phyloP scores from a whole-genome alignment of 768 basidiomycete species.

The Leucosporidium scottii region DNA sequence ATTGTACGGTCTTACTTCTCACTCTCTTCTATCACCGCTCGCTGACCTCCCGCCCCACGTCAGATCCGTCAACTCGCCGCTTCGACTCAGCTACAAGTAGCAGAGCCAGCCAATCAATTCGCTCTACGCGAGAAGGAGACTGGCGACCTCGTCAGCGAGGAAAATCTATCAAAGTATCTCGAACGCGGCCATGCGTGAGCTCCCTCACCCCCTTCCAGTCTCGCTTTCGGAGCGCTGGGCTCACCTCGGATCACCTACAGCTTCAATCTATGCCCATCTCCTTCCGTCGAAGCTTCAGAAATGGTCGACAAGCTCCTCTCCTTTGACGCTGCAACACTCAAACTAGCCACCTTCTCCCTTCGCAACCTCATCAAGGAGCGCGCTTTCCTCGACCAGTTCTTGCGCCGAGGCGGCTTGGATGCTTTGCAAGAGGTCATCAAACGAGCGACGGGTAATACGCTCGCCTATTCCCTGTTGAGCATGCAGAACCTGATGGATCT shows the following conservation, averaged over 20 bases:
- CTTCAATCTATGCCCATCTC: slow-evolving; percentile 69
- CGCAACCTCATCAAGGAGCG: slow-evolving; percentile 59
- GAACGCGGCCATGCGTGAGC: slow-evolving; percentile 40
- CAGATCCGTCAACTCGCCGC: slow-evolving; percentile 23
- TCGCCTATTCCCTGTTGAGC: slow-evolving; percentile 77
- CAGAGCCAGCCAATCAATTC: slow-evolving; percentile 63
- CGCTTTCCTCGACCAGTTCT: slow-evolving; percentile 70
- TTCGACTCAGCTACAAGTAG: slow-evolving; percentile 53
- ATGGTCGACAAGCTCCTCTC: slow-evolving; percentile 61
- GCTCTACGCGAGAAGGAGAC: slow-evolving; percentile 68
- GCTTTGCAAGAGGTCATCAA: slow-evolving; percentile 66
- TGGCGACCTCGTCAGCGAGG: slow-evolving; percentile 79
- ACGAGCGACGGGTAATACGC: slow-evolving; percentile 65
- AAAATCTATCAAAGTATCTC: slow-evolving; percentile 75
- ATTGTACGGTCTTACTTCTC: slow-evolving; percentile 2
- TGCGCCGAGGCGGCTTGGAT: slow-evolving; percentile 61
- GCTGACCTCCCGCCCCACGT: not conserved
- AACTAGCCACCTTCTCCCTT: slow-evolving; percentile 64
- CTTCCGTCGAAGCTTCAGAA: slow-evolving; percentile 69
- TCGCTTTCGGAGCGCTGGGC: not conserved
- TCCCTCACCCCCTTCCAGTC: not conserved
- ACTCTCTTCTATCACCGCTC: not conserved
- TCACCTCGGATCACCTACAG: not conserved
- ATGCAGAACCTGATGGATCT: slow-evolving; percentile 85
- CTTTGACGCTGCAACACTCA: slow-evolving; percentile 57